phyloP scores from a whole-genome alignment of 2,329 filamentous ascomycete species.

The Penicillium sclerotigenum region DNA sequence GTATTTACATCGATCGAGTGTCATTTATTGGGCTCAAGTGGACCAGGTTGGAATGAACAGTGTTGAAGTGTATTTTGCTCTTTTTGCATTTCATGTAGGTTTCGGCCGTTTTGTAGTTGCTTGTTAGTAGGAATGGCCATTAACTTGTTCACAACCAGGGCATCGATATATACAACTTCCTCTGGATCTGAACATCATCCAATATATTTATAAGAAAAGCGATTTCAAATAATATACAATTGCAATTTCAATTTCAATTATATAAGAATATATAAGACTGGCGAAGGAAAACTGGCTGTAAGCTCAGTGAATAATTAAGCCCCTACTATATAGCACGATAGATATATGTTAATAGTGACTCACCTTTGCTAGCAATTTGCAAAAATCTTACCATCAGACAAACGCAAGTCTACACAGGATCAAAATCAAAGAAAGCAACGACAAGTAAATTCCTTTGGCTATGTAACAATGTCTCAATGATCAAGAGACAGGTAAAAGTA shows the following conservation, averaged over 20 bases:
- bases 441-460: slow-evolving; percentile 7
- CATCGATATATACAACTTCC: not conserved
- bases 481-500: slow-evolving; percentile 7
- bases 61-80: not conserved
- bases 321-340: too few species aligned
- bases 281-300: too few species aligned
- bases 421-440: not conserved
- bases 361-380: not conserved
- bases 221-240: too few species aligned
- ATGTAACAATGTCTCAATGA: slow-evolving; percentile 9
- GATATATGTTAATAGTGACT: not conserved
- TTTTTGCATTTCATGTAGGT: not conserved
- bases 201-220: not conserved
- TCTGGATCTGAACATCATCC: not conserved
- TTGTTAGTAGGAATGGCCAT: not conserved
- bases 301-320: too few species aligned
- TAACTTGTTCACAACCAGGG: too few species aligned
- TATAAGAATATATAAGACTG: not conserved
- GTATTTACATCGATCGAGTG: not conserved
- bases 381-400: not conserved
- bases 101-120: not conserved
- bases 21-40: not conserved
- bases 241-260: not conserved
- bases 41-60: not conserved
- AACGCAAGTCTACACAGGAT: not conserved